Evolutionary conservation across 805 yeast genomes (phyloP), one percentile per base, ranked within the genome.

Genomic region (Wickerhamiella brachini): DNA sequence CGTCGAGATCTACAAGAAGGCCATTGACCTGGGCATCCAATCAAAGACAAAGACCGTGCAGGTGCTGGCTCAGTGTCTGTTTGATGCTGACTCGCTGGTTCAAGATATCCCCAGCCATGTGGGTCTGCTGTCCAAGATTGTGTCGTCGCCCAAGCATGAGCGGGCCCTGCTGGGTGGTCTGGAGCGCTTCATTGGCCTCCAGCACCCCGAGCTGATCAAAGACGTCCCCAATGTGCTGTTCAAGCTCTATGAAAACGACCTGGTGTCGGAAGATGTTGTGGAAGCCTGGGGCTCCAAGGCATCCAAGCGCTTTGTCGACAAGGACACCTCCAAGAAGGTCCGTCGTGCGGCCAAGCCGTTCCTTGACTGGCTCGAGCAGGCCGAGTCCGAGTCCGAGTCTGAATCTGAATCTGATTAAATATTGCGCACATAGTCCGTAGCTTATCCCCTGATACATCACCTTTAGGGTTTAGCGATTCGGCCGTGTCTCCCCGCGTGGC

Each of bases 321-420:
- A 90, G 72, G 95, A 87, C 46, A 75, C 80, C 34, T 83, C 94
- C 49, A 90, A 90, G 73, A 90, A 85, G 76, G 95, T 89, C 49
- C 85, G 96, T 70, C 85, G 81, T 70, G 93, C 96, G 45, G 97
- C 97, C 54, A 89, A 88, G 71, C 95, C 97, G 29, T 93, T 93
- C 71, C 72, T 93, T 57, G 80, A 83, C 58, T 93, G 98, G 98
- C 78, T 93, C 59, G 82, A 87, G 65, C 89, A 85, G 68, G 97
- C 98, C 54, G 96, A 87, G 59, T 83, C 80, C 65, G 90, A 82
- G 57, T 75, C 76, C 57, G 85, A 79, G 58, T 83, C 79, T 57
- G 78, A 74, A 21, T 39, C 48, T 47, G 56, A 52, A 17, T 39
- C 24, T 37, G 53, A 51, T 29, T 51, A 43, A 44, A 24, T 26